A percentile compares a stretch with the other conserved stretches of the same genome.
Conservation (phyloP, 371 early-diverging fungal species). For the Mortierella sp. region DNA sequence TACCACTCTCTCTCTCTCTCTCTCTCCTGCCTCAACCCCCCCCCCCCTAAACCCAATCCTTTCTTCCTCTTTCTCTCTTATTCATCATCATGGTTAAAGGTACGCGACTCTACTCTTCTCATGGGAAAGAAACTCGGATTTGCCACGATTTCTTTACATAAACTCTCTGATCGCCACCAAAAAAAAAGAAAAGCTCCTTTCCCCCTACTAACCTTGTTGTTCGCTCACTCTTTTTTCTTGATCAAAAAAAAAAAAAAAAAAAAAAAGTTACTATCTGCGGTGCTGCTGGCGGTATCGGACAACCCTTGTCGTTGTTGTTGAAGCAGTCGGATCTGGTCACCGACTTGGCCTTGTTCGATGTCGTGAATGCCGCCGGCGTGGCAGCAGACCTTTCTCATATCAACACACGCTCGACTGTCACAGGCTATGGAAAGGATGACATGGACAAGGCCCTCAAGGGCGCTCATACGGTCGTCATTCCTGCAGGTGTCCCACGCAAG, state of each 20-base stretch:
- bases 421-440: conserved; percentile 65
- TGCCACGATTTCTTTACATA: too few relatives aligned
- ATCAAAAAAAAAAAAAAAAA: conserved; percentile 14
- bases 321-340: conserved; percentile 85
- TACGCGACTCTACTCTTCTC: too few relatives aligned
- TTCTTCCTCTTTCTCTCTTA: neutral
- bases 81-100: too few relatives aligned
- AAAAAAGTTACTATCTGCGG: conserved; percentile 74
- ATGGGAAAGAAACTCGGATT: too few relatives aligned
- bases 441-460: conserved; percentile 88
- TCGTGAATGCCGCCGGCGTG: conserved; percentile 96
- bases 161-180: too few relatives aligned
- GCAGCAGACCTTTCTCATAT: conserved; percentile 98
- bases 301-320: conserved; percentile 89
- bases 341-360: conserved; percentile 92
- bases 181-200: too few relatives aligned
- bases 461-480: conserved; percentile 94
- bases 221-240: neutral
- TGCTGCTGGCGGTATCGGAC: conserved; percentile 94
- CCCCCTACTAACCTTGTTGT: neutral
- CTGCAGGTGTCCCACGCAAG: conserved; percentile 93
- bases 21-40: too few relatives aligned
- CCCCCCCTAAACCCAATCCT: neutral
- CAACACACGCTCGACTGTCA: conserved; percentile 87
- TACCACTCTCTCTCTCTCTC: too few relatives aligned